A percentile compares a stretch with the other conserved stretches of the same genome.
Conservation (phyloP, 345 rosid genomes). For the Gossypium longicalyx region DNA sequence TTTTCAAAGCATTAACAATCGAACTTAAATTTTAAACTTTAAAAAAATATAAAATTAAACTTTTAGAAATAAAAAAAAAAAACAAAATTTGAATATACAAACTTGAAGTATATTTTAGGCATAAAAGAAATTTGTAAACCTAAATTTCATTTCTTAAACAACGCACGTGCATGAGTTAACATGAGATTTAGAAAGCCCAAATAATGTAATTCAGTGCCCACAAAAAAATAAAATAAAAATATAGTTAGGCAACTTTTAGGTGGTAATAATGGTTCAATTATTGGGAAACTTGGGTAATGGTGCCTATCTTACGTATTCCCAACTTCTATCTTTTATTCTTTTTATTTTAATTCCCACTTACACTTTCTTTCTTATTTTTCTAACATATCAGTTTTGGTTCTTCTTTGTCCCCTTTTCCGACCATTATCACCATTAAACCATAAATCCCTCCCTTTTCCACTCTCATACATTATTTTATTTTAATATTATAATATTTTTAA, state of each 20-base stretch:
- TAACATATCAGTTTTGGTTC: slow-evolving; percentile 27
- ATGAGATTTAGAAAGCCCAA: neutral
- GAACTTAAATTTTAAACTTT: too few relatives aligned
- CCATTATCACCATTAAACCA: slow-evolving; percentile 19
- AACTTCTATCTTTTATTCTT: slow-evolving; percentile 14
- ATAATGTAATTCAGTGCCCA: neutral
- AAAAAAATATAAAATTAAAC: too few relatives aligned
- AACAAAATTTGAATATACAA: too few relatives aligned
- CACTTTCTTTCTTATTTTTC: slow-evolving; percentile 20
- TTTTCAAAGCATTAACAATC: too few relatives aligned
- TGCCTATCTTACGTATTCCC: slow-evolving; percentile 23
- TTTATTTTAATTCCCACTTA: slow-evolving; percentile 26
- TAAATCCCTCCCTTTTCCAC: neutral
- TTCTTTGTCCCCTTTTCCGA: slow-evolving; percentile 33
- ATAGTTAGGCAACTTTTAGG: slow-evolving; percentile 28
- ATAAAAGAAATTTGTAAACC: too few relatives aligned
- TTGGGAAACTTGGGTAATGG: slow-evolving; percentile 24
- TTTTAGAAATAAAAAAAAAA: too few relatives aligned
- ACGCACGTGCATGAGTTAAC: neutral
- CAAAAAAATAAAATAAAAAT: slow-evolving; percentile 22
- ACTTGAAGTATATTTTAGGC: too few relatives aligned
- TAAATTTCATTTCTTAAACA: neutral
- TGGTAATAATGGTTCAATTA: slow-evolving; percentile 53
- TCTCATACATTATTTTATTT: neutral
- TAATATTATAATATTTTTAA: too few relatives aligned